A percentile compares a stretch with the other conserved stretches of the same genome.
Conservation (phyloP, 2,329 filamentous ascomycete genomes). For the Tolypocladium capitatum region DNA sequence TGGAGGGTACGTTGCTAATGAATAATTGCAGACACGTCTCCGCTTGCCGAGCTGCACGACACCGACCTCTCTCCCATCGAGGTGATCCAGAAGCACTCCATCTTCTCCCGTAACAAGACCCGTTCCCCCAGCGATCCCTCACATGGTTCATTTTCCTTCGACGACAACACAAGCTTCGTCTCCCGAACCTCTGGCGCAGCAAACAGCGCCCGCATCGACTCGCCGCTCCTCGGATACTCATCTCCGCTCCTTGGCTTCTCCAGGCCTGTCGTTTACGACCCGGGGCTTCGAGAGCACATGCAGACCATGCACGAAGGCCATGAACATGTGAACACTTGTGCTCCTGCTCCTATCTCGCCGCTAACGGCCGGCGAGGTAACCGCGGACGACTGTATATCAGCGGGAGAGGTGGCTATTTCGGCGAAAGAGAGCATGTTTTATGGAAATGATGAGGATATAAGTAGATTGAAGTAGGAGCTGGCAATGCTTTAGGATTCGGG, state of each 20-base stretch:
- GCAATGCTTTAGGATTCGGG: background rate
- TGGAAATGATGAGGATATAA: slow-evolving; percentile 28
- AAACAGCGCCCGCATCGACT: slow-evolving; percentile 2
- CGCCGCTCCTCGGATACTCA: slow-evolving; percentile 1
- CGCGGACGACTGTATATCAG: slow-evolving; percentile 16
- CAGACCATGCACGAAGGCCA: background rate
- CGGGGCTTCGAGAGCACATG: background rate
- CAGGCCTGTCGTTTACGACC: background rate
- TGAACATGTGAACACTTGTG: background rate
- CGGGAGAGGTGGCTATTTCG: slow-evolving; percentile 10
- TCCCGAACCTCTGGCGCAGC: slow-evolving; percentile 13
- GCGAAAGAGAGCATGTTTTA: slow-evolving; percentile 27
- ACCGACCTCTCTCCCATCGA: slow-evolving; percentile 26
- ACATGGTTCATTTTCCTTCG: slow-evolving; percentile 9
- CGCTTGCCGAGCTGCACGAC: slow-evolving; percentile 30
- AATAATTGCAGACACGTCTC: slow-evolving; percentile 26
- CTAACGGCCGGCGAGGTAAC: slow-evolving; percentile 13
- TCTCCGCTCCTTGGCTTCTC: background rate
- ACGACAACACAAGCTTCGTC: slow-evolving; percentile 13
- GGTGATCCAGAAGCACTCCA: slow-evolving; percentile 22
- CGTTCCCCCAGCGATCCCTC: slow-evolving; percentile 6
- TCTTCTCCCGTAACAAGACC: slow-evolving; percentile 8
- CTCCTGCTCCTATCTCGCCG: slow-evolving; percentile 12
- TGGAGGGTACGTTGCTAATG: slow-evolving; percentile 1
- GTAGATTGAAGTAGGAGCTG: background rate